Evolutionary conservation across 108 stramenopile genomes (phyloP), one percentile per base, ranked within the genome.

Genomic region (Skeletonema marinoi): DNA sequence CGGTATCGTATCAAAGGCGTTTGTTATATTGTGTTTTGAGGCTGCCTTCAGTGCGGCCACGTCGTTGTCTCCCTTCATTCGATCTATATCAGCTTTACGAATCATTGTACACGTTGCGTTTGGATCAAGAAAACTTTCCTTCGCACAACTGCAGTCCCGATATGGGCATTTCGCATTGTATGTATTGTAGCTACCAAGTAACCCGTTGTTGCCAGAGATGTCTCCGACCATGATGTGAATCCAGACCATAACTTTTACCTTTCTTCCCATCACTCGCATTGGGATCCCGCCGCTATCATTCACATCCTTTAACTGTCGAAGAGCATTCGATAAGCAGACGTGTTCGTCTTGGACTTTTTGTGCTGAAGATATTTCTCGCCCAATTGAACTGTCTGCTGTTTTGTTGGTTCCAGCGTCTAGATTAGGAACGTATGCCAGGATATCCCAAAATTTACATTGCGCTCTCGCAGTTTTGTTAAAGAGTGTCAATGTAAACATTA

Each of bases 341-440:
- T 60, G 60, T 32, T 60, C 60, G 6, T 60, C 32, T 16, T 60
- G 60, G 60, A n/a, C n/a, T n/a, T n/a, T n/a, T n/a, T n/a, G 35
- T 36, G 6, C 35, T 36, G 35, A 36, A 36, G 35, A 7, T 36
- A 36, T 7, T 36, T 36, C 7, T 36, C 35, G n/a, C n/a, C n/a
- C n/a, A n/a, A n/a, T n/a, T n/a, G n/a, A n/a, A n/a, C n/a, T n/a
- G n/a, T n/a, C n/a, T n/a, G n/a, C n/a, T n/a, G n/a, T n/a, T n/a
- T n/a, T n/a, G n/a, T n/a, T n/a, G n/a, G n/a, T n/a, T n/a, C n/a
- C n/a, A n/a, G n/a, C n/a, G n/a, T n/a, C n/a, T n/a, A n/a, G n/a
- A n/a, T n/a, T n/a, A n/a, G n/a, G n/a, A n/a, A n/a, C n/a, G n/a
- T n/a, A n/a, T n/a, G n/a, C n/a, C n/a, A n/a, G n/a, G n/a, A n/a